These are phyloP conservation scores for Ustilago shanxiensis DNA, from an alignment of 1,284 basidiomycete species.

Conservation along the genomic window DNA sequence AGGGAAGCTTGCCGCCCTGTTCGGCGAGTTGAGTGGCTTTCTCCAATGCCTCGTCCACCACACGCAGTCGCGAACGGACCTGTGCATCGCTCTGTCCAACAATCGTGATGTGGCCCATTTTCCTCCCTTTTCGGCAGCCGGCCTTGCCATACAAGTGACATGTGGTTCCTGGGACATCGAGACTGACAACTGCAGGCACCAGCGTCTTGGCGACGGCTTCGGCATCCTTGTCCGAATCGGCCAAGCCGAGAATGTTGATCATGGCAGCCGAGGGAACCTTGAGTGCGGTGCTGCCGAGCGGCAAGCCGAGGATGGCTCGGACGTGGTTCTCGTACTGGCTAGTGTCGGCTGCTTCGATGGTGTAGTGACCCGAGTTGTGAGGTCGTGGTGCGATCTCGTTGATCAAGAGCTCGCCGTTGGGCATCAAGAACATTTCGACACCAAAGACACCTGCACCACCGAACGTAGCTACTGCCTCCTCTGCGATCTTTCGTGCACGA, in stretches of 20 bases:
- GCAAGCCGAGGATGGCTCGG: constrained; percentile 90
- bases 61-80: constrained; percentile 74
- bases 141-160: constrained; percentile 94
- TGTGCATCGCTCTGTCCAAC: constrained; percentile 86
- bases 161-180: constrained; percentile 79
- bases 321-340: constrained; percentile 99
- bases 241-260: constrained; percentile 85
- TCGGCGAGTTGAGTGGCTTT: constrained; percentile 59
- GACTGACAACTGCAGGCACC: constrained; percentile 62
- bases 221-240: constrained; percentile 62
- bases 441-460: constrained; percentile 94
- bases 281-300: constrained; percentile 88
- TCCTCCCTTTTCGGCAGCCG: constrained; percentile 88
- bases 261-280: constrained; percentile 90
- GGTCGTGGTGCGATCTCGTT: constrained; percentile 99
- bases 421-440: constrained; percentile 96
- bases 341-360: constrained; percentile 96
- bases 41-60: constrained; percentile 62
- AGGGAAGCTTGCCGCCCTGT: constrained; percentile 42
- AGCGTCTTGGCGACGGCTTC: constrained; percentile 66
- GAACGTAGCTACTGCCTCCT: constrained; percentile 83
- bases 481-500: constrained; percentile 82
- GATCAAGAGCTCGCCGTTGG: constrained; percentile 85
- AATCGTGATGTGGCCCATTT: constrained; percentile 98
- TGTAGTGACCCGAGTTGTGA: constrained; percentile 99